Base-by-base conservation (phyloP, 805 yeast genomes). In the Lipomyces chichibuensis region DNA sequence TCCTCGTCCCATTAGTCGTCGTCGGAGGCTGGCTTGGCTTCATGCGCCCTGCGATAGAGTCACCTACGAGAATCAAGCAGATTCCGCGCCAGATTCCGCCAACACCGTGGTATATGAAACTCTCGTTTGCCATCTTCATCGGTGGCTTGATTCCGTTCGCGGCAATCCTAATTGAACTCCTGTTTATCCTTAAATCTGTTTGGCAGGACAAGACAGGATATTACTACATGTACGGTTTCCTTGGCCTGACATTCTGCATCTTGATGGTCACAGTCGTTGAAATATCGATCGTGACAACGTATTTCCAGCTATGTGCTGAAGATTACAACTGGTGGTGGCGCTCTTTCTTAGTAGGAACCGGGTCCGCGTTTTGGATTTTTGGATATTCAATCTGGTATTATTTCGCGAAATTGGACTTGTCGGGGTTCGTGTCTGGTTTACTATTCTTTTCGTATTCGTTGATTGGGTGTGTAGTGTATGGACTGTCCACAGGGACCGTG, bases 291-390 rank as follows among this genome's bases (percentile, higher is more conserved):
- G 85, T 91, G 55, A 86, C 89, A 5, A 83, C 88, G 9, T 91
- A 88, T 74, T 75, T 89, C 55, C 83, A 88, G 56, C 80, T 91
- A 73, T 81, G 82, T 27, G 80, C 84, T 71, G 85, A 84, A 60
- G 84, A 80, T 74, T 84, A 85, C 60, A 79, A 83, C 71, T 92
- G 97, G 97, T 91, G 90, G 75, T 91, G 97, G 97, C 82, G 88
- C 71, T 81, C 92, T 13, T 91, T 91, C 77, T 76, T 85, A 63
- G 85, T 87, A 35, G 91, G 96, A 3, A 80, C 86, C 3, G 86
- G 93, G 65, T 84, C 90, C 59, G 91, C 92, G 37, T 81, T 88
- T 82, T 91, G 89, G 78, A 82, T 92, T 65, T 85, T 85, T 70
- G 76, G 81, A 8, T 91, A 90, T 75, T 84, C 94, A 5, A 73